These are phyloP conservation scores for Dendrobium chrysotoxum DNA, from an alignment of 106 monocot species.

Conservation along the genomic window DNA sequence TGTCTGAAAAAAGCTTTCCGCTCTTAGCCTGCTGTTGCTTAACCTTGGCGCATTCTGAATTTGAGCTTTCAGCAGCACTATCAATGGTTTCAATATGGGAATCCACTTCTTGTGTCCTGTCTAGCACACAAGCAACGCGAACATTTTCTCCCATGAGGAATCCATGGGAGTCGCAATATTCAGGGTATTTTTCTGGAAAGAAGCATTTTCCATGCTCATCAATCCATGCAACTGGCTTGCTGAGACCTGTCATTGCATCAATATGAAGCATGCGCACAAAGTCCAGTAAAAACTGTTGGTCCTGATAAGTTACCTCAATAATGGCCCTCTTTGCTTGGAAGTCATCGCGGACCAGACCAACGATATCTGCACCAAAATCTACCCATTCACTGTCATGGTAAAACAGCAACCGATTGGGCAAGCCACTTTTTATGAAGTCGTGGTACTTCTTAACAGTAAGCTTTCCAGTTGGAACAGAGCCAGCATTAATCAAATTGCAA, in stretches of 20 bases:
- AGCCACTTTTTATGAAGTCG: slow-evolving; percentile 66
- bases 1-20: slow-evolving; percentile 2
- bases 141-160: slow-evolving; percentile 14
- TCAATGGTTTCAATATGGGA: slow-evolving; percentile 15
- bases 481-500: slow-evolving; percentile 4
- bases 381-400: slow-evolving; percentile 63
- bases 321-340: slow-evolving; percentile 68
- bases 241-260: slow-evolving; percentile 32
- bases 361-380: slow-evolving; percentile 45
- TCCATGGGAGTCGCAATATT: slow-evolving; percentile 16
- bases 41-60: slow-evolving; percentile 26
- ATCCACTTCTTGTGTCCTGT: slow-evolving; percentile 23
- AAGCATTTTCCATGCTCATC: slow-evolving; percentile 52
- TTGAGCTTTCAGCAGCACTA: slow-evolving; percentile 66
- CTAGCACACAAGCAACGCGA: slow-evolving; percentile 16
- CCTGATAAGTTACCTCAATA: slow-evolving; percentile 40
- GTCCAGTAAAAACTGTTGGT: slow-evolving; percentile 53
- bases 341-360: slow-evolving; percentile 32
- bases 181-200: slow-evolving; percentile 42
- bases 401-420: slow-evolving; percentile 56
- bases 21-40: slow-evolving; percentile 12
- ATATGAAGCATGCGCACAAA: slow-evolving; percentile 74
- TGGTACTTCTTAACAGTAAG: slow-evolving; percentile 43
- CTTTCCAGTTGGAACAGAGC: slow-evolving; percentile 3
- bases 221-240: slow-evolving; percentile 74